Evolutionary conservation across 2,329 filamentous ascomycete species (phyloP), one percentile per base, ranked within the genome.

Genomic region (Alternaria arborescens): DNA sequence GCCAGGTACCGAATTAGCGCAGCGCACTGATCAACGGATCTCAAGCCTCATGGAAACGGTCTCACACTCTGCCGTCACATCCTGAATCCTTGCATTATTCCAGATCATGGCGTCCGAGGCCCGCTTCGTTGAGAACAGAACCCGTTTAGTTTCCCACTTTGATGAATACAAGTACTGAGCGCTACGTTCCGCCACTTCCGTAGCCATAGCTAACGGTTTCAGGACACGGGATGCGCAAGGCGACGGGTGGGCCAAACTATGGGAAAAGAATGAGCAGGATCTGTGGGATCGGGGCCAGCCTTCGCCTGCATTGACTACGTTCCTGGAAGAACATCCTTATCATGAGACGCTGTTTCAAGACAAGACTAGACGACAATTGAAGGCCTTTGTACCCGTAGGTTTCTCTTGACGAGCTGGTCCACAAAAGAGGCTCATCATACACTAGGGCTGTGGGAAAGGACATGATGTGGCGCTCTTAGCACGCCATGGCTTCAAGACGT

Each of bases 381-480:
- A 80, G 61, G 92, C 90, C 2, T 82, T 95, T n/a, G 90, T 96
- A 0, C 90, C 92, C 1, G 69, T 69, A 60, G 18, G 58, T 42
- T 14, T 18, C 20, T 44, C 43, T 22, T 36, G 4, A 18, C 24
- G 14, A 32, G 4, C 16, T 10, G 16, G 38, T 30, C 7, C 11
- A 36, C 18, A 36, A 43, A 22, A 14, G 16, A 28, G 47, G 34
- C 58, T 52, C 56, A 24, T 43, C 16, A 11, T 26, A 20, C 32
- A 24, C 18, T 32, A 69, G 3, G 92, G 91, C 14, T 95, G 92
- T 76, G 92, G 92, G 0, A 84, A 86, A 46, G 93, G 92, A 8
- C 89, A 94, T 72, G 92, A 96, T 79, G 91, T 91, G 2, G 81
- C 92, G 14, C 83, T 95, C 32, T 82, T 96, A 41, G 86, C 88